Base-by-base conservation (phyloP, 345 rosid genomes). In the Syzygium oleosum region DNA sequence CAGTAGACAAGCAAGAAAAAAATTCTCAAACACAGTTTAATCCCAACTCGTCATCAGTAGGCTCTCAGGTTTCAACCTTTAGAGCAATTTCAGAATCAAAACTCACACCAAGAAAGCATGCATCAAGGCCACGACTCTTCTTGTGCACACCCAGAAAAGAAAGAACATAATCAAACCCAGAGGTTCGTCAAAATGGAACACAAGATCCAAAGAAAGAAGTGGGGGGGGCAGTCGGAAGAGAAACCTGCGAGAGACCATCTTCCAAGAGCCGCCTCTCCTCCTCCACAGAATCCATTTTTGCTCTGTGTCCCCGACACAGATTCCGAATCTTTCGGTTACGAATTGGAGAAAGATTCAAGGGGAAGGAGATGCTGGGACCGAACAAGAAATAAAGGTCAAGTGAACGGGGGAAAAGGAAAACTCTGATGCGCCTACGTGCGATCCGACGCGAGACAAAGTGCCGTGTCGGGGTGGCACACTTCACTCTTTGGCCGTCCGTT, bases 201-300 rank as follows among this genome's bases (percentile, higher is more conserved):
- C 19, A 12, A 15, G 29, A 84, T 7, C 41, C 49, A 25, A 27
- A 41, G 6, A 22, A 55, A 84, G 23, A 31, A 22, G 13, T 3
- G 12, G 23, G 38, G 38, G 43, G 9, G 16, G 38, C 61, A 68
- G 31, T 23, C 9, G 51, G 58, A 52, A 59, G 49, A 84, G 29
- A 17, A 84, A 88, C 89, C 89, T 88, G 89, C 52, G 3, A 38
- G 29, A 61, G 84, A 29, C 31, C 89, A 68, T 41, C 49, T 68
- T 65, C 89, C 41, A 23, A 34, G 6, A 23, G 89, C 34, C 5
- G 87, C 38, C 52, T 84, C 46, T 84, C 86, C 6, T 88, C 86
- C 17, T 58, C 89, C 84, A 19, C 25, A 52, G 86, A 51, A 52
- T 84, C 85, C 88, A 87, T 87, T 22, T 73, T 14, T 38, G 65